Evolutionary conservation across 179 eudicot genomes (phyloP), one percentile per base, ranked within the genome.

Genomic region (Camellia oleifera): DNA sequence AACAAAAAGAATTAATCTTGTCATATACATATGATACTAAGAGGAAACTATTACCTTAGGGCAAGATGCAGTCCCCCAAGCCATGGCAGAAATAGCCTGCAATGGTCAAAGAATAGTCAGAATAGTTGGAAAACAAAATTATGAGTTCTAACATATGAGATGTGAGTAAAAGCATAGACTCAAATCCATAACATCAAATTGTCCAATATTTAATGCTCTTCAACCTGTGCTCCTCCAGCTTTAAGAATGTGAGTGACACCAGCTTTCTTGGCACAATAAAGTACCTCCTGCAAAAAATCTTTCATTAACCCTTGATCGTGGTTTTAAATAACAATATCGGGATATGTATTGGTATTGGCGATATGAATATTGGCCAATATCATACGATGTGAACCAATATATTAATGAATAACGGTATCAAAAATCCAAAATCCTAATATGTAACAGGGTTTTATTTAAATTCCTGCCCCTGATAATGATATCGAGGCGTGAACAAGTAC

Each of bases 161-260:
- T 18, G 9, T n/a, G 66, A 62, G 6, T 18, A 62, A 62, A 62
- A 62, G n/a, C 5, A 3, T n/a, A 18, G 23, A 62, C 66, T n/a
- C 64, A 62, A 62, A 62, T 62, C 26, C 66, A 62, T 18, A 62
- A n/a, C 23, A 62, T 62, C 66, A n/a, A 18, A 48, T n/a, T n/a
- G 8, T 62, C 66, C 66, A 62, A 62, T 8, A 62, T 62, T 7
- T 18, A 62, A 62, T 18, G 66, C 66, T n/a, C 26, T 62, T 62
- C 78, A 79, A 95, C 99, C 99, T 93, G 98, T 81, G 99, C 97
- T 78, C 99, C 98, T 75, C 99, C 98, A 61, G 98, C 99, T 91
- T 95, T 95, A 72, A 95, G 97, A 65, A 95, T 93, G 87, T 95
- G 99, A 69, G 99, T 93, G 69, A 93, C 97, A 77, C 98, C 98